Conservation (phyloP, 345 rosid species). For the Erysimum cheiranthoides region DNA sequence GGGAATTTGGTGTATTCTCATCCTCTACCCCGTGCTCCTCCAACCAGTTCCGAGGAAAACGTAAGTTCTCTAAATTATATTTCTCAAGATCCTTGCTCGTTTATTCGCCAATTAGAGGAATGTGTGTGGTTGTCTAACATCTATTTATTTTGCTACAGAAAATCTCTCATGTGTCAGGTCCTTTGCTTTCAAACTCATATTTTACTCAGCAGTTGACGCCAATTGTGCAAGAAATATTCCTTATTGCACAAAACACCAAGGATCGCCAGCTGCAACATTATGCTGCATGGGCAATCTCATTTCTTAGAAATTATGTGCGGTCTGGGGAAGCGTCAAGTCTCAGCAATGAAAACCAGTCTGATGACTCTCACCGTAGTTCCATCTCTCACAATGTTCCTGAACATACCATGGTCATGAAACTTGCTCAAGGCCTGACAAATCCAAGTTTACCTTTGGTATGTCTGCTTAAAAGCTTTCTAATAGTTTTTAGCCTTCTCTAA, state of each 20-base stretch:
- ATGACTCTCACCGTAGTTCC: conserved; percentile 48
- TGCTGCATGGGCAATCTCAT: conserved; percentile 88
- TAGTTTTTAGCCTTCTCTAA: conserved; percentile 15
- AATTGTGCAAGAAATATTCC: conserved; percentile 82
- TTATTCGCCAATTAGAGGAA: conserved; percentile 16
- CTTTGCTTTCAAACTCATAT: conserved; percentile 63
- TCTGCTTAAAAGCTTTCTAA: conserved; percentile 27
- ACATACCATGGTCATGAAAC: conserved; percentile 72
- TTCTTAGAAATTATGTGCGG: conserved; percentile 73
- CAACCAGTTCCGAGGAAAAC: conserved; percentile 52
- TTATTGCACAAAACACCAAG: conserved; percentile 73
- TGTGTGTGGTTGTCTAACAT: conserved; percentile 30
- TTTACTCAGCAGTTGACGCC: conserved; percentile 62
- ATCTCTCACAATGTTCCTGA: conserved; percentile 63
- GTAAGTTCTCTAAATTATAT: conserved; percentile 45
- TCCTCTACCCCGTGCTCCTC: conserved; percentile 49
- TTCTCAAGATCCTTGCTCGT: conserved; percentile 22
- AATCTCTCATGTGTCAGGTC: conserved; percentile 57
- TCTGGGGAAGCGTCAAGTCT: conserved; percentile 51
- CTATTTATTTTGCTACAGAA: conserved; percentile 58
- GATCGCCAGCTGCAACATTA: conserved; percentile 71
- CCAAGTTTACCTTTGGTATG: conserved; percentile 59
- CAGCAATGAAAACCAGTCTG: conserved; percentile 44
- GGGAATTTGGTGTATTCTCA: conserved; percentile 63
- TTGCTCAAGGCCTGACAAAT: conserved; percentile 64